phyloP scores from a whole-genome alignment of 768 basidiomycete genomes.

The Rubroboletus pulcherrimus region DNA sequence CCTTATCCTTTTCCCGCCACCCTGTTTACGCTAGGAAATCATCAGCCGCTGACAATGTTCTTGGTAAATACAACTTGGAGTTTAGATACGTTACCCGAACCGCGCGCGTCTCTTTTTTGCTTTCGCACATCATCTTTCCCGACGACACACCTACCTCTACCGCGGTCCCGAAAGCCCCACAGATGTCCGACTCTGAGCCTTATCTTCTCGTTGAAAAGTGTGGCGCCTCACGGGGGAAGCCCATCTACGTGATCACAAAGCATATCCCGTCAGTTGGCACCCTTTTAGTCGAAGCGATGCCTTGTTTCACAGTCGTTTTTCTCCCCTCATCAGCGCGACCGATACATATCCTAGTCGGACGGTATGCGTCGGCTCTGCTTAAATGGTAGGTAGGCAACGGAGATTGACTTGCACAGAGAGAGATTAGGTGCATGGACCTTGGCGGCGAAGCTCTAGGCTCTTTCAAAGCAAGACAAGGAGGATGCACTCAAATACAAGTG shows the following conservation, averaged over 20 bases:
- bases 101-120: constrained; percentile 18
- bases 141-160: constrained; percentile 9
- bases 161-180: constrained; percentile 9
- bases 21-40: constrained; percentile 25
- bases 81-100: constrained; percentile 26
- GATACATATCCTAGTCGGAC: constrained; percentile 31
- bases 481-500: constrained; percentile 42
- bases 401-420: constrained; percentile 30
- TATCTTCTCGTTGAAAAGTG: constrained; percentile 41
- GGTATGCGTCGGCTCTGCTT: constrained; percentile 21
- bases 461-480: constrained; percentile 38
- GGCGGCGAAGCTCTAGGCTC: constrained; percentile 38
- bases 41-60: constrained; percentile 24
- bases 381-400: background rate
- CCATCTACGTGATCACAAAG: constrained; percentile 43
- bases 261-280: constrained; percentile 36
- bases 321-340: constrained; percentile 25
- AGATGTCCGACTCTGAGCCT: constrained; percentile 31
- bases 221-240: constrained; percentile 38
- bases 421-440: constrained; percentile 43
- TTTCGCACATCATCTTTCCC: constrained; percentile 24
- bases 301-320: constrained; percentile 16
- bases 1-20: constrained; percentile 29
- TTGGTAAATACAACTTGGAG: constrained; percentile 28
- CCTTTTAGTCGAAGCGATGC: constrained; percentile 1